phyloP scores from a whole-genome alignment of 164 flowering plant genomes.

The grape (Vitis vinifera) region DNA sequence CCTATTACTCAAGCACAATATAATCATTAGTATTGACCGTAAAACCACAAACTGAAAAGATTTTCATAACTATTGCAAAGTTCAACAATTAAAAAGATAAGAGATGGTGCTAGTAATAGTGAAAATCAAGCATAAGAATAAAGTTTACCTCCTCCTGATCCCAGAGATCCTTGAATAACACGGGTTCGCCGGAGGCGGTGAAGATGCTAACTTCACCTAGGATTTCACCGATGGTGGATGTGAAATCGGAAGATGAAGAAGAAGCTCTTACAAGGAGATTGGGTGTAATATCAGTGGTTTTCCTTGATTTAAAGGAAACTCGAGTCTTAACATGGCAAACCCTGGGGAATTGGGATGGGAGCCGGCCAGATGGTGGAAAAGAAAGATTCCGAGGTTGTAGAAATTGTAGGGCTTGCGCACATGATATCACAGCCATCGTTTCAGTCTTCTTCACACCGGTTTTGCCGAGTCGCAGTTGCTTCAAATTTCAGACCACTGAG shows the following conservation, averaged over 20 bases:
- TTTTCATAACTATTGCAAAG: too few relatives aligned
- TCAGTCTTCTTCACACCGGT: too few relatives aligned
- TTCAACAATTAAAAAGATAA: too few relatives aligned
- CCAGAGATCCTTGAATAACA: slow-evolving; percentile 75
- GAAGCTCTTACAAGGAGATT: slow-evolving; percentile 21
- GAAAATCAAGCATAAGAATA: not conserved
- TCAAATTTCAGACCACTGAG: too few relatives aligned
- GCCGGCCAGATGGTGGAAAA: not conserved
- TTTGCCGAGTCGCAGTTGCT: too few relatives aligned
- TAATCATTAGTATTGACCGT: too few relatives aligned
- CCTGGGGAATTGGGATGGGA: not conserved
- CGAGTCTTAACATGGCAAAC: too few relatives aligned
- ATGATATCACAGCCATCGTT: not conserved
- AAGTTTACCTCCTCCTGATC: slow-evolving; percentile 64
- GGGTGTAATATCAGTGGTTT: too few relatives aligned
- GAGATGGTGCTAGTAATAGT: too few relatives aligned
- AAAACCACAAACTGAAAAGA: too few relatives aligned
- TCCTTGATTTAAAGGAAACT: not conserved
- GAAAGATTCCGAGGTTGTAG: not conserved
- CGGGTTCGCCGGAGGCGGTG: slow-evolving; percentile 64
- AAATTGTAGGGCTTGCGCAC: not conserved
- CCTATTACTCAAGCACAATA: too few relatives aligned
- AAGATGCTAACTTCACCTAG: slow-evolving; percentile 64
- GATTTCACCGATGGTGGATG: slow-evolving; percentile 18
- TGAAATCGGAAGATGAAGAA: slow-evolving; percentile 12